phyloP scores from a whole-genome alignment of 768 basidiomycete species.

The Rhodotorula taiwanensis region DNA sequence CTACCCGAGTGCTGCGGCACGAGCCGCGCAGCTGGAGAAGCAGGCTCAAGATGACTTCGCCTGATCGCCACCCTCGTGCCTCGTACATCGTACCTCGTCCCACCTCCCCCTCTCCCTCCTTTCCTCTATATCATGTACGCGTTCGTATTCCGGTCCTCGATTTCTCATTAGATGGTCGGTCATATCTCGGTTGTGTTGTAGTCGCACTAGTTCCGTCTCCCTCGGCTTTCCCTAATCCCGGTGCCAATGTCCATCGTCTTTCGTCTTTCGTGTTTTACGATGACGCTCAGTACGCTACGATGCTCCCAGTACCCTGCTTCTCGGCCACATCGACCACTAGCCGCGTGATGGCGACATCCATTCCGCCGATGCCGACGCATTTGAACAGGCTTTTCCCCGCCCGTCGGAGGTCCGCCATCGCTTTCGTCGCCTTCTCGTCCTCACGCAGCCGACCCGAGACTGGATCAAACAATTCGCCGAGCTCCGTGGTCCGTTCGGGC shows the following conservation, averaged over 20 bases:
- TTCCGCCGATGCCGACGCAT: conserved; percentile 37
- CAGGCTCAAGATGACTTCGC: background rate
- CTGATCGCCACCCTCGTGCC: background rate
- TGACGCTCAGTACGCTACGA: conserved; percentile 8
- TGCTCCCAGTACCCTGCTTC: conserved; percentile 5
- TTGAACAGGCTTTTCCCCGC: conserved; percentile 32
- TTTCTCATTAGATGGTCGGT: too few relatives aligned
- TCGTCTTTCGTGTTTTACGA: background rate
- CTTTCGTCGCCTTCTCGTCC: background rate
- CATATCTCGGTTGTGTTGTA: too few relatives aligned
- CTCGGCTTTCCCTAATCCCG: background rate
- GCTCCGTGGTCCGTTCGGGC: conserved; percentile 1
- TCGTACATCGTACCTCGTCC: background rate
- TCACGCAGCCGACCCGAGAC: background rate
- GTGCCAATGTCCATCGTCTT: background rate
- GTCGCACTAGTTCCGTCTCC: too few relatives aligned
- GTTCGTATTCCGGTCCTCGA: too few relatives aligned
- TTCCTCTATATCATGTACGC: background rate
- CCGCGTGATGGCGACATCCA: conserved; percentile 36
- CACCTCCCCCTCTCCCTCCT: background rate
- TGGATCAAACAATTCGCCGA: conserved; percentile 27
- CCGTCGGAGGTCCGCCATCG: background rate
- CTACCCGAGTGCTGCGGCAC: conserved; percentile 20
- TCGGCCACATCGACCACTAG: conserved; percentile 30
- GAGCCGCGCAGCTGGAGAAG: conserved; percentile 11